Conservation (phyloP, 208 protist species). For the Phytomonas sp. region DNA sequence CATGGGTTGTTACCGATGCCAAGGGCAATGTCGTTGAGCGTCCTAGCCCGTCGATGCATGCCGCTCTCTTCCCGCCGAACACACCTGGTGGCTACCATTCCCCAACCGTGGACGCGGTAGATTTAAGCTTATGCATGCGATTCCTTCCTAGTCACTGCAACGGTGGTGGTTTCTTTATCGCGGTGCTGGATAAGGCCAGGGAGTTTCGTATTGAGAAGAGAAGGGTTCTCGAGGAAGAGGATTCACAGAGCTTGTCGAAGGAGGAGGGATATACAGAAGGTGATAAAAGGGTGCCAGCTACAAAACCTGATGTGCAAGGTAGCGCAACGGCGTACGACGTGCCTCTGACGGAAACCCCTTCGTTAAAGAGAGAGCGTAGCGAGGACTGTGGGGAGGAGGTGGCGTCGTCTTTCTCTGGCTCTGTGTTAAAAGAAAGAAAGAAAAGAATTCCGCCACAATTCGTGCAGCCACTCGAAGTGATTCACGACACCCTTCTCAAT, state of each 20-base stretch:
- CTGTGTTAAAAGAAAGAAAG: neutral
- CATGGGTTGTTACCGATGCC: slow-evolving; percentile 77
- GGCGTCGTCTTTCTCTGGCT: neutral
- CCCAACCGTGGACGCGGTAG: slow-evolving; percentile 33
- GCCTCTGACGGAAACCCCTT: slow-evolving; percentile 6
- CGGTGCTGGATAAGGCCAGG: slow-evolving; percentile 87
- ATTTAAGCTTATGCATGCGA: slow-evolving; percentile 88
- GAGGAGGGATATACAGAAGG: neutral
- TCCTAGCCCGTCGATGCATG: slow-evolving; percentile 49
- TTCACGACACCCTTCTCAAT: slow-evolving; percentile 26
- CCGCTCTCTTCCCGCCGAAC: slow-evolving; percentile 63
- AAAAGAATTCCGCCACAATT: slow-evolving; percentile 48
- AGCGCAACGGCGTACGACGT: slow-evolving; percentile 3
- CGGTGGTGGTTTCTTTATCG: slow-evolving; percentile 97
- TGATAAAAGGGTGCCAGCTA: neutral
- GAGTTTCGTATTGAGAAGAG: slow-evolving; percentile 45
- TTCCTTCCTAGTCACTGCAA: slow-evolving; percentile 92
- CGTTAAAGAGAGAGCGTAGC: slow-evolving; percentile 5
- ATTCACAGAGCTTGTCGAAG: neutral
- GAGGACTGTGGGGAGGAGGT: neutral
- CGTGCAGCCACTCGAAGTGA: slow-evolving; percentile 32
- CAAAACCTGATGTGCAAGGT: slow-evolving; percentile 18
- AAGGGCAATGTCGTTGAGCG: slow-evolving; percentile 36
- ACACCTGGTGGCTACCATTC: slow-evolving; percentile 60
- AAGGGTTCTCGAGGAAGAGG: neutral